Base-by-base conservation (phyloP, 192 early-diverging fungal species). In the Irineochytrium annulatum region DNA sequence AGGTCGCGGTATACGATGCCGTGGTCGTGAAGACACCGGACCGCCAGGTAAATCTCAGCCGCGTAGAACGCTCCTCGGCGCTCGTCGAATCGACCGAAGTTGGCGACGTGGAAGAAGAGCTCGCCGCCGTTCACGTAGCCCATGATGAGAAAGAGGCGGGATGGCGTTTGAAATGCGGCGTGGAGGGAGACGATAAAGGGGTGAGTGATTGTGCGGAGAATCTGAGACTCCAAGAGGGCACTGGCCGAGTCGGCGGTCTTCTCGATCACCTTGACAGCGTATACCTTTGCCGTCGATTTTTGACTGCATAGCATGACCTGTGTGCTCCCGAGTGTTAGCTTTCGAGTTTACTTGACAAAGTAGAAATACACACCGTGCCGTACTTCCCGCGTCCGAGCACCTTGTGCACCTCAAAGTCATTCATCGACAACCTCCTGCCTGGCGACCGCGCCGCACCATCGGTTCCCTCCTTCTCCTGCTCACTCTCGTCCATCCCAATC, bases 51-150 rank as follows among this genome's bases (percentile, higher is more conserved):
- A 22, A 82, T 60, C 52, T 82, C 75, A 0, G 80, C 80, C 2
- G 57, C 66, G 58, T 78, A 82, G 29, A 82, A 77, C 32, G 63
- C 16, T 3, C 77, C 71, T 22, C 78, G 33, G n/a, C 70, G 66
- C 49, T 82, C 79, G 0, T 54, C 43, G 43, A 81, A 81, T 33
- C 76, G 56, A 2, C 77, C 77, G 60, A 73, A 80, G 20, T 74
- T 66, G 34, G 53, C 43, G 73, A 98, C 72, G 63, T 97, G 90
- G 44, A 87, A 92, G 64, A 91, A 92, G 51, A 98, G 77, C 70
- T 98, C 95, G 34, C 95, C 95, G 34, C 95, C 95, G 13, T 87
- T 86, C 24, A 93, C 82, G 72, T 93, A 94, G 62, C 93, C 92
- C 76, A 83, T 73, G 1, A 82, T 63, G 1, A 82, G 57, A 55